Evolutionary conservation across 2,329 filamentous ascomycete species (phyloP), one percentile per base, ranked within the genome.

Genomic region (Sarocladium kiliense): DNA sequence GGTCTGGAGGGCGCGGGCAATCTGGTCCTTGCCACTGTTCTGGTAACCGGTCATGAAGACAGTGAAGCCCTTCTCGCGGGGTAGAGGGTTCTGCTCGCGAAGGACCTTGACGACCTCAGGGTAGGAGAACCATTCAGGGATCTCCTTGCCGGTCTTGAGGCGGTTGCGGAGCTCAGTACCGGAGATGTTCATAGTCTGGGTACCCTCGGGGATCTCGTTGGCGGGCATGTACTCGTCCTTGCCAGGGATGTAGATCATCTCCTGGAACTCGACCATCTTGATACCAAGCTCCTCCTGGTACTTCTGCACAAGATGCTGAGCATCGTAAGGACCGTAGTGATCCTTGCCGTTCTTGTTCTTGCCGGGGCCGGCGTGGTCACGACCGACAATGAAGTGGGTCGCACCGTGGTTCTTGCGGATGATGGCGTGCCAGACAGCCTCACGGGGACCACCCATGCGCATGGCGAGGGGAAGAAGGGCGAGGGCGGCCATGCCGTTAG

Each of bases 351-450:
- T 86, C 80, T 90, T 95, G 85, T 97, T 97, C 84, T 96, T 97
- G 68, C 94, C 94, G 44, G 94, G 94, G 51, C 94, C 94, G 62
- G 94, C 94, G 76, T 99, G 94, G 77, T 99, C 94, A 78, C 94
- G 91, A 58, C 94, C 94, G 62, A 99, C 92, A 66, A 99, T 99
- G 81, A 99, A 99, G 82, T 99, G 94, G 16, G 94, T 97, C 49
- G 93, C 91, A 66, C 94, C 94, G 77, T 97, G 92, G 77, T 99
- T 99, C 87, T 97, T 99, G 71, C 94, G 91, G 81, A 99, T 99
- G 68, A 99, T 96, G 68, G 94, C 94, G 80, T 99, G 94, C 94
- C 94, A 99, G 77, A 99, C 91, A 64, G 94, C 94, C 80, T 99
- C 94, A 63, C 94, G 90, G 60, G 94, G 94, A 66, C 94, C 94